These are phyloP conservation scores for Setaria italica DNA, from an alignment of 202 grass and related monocot genomes.

Conservation along the genomic window DNA sequence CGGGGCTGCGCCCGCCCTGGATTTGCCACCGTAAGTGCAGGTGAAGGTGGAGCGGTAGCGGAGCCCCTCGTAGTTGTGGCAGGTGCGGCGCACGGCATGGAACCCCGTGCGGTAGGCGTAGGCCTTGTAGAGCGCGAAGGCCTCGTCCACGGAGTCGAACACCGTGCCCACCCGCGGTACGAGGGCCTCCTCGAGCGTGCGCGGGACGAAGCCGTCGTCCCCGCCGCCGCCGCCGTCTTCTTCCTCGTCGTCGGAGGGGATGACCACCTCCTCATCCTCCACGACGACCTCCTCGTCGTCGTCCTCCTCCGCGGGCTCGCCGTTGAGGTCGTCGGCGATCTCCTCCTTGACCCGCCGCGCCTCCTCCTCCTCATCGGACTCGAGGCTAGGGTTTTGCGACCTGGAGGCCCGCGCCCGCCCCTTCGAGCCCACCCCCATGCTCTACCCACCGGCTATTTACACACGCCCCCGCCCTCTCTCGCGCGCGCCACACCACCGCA, in stretches of 20 bases:
- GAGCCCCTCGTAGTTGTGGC: constrained; percentile 82
- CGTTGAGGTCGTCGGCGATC: constrained; percentile 62
- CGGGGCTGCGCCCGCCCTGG: constrained; percentile 17
- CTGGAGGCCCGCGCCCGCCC: constrained; percentile 32
- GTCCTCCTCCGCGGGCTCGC: constrained; percentile 51
- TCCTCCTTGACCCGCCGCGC: constrained; percentile 59
- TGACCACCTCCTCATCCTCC: constrained; percentile 54
- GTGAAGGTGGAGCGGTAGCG: constrained; percentile 87
- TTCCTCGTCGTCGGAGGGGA: constrained; percentile 55
- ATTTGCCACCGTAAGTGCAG: constrained; percentile 69
- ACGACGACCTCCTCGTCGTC: constrained; percentile 37
- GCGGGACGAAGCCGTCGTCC: constrained; percentile 56
- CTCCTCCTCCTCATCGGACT: constrained; percentile 48
- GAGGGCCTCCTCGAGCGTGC: constrained; percentile 75
- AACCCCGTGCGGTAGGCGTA: constrained; percentile 82
- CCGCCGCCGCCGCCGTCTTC: constrained; percentile 28
- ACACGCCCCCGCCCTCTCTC: not conserved
- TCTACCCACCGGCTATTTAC: constrained; percentile 42
- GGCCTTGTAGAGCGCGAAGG: constrained; percentile 82
- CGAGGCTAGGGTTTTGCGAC: constrained; percentile 65
- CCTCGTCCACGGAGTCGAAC: constrained; percentile 80
- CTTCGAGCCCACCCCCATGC: constrained; percentile 50
- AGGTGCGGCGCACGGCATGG: constrained; percentile 80
- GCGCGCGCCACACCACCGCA: constrained; percentile 20
- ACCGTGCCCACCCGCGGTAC: constrained; percentile 63